Base-by-base conservation (phyloP, 129 eudicot species). In the Kitagawia praeruptora region DNA sequence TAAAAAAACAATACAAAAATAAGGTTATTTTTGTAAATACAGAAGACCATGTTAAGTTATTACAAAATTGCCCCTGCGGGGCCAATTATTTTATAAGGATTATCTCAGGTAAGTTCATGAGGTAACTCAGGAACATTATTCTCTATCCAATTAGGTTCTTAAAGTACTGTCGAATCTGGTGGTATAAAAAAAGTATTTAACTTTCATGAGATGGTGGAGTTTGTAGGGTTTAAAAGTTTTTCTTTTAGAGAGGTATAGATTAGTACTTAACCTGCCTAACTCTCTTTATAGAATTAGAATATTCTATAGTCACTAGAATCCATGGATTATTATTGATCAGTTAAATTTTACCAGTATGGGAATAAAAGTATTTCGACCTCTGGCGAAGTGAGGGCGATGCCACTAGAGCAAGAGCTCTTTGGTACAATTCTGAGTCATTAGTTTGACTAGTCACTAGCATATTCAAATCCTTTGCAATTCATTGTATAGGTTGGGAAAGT, bases 401-500 rank as follows among this genome's bases (percentile, higher is more conserved):
- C 18, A 47, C 63, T 19, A 53, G 25, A 53, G 27, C 64, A 54
- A 54, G 11, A 54, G 28, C 28, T 54, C 27, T 19, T 54, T 54
- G n/a, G 64, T 54, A 21, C 66, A 58, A n/a, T 58, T 58, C 66
- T n/a, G 31, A 58, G 6, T 58, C 69, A 9, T 61, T 25, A 61
- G 15, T 61, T n/a, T 25, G 31, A 25, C 69, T 61, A n/a, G 69
- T 61, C 37, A 61, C 69, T 40, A n/a, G 28, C 39, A 45, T 14
- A 11, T 46, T 75, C 18, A 12, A n/a, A 6, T 15, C 58, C 41
- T 42, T 38, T 61, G 69, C 40, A 27, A 46, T 49, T 25, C 42
- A 53, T 54, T 78, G 28, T 80, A 77, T 67, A 95, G 99, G 91
- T 82, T 48, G 97, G 97, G n/a, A 95, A 95, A 85, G 97, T 95